Evolutionary conservation across 2,329 filamentous ascomycete species (phyloP), one percentile per base, ranked within the genome.

Genomic region (Ilyonectria mors-panacis): DNA sequence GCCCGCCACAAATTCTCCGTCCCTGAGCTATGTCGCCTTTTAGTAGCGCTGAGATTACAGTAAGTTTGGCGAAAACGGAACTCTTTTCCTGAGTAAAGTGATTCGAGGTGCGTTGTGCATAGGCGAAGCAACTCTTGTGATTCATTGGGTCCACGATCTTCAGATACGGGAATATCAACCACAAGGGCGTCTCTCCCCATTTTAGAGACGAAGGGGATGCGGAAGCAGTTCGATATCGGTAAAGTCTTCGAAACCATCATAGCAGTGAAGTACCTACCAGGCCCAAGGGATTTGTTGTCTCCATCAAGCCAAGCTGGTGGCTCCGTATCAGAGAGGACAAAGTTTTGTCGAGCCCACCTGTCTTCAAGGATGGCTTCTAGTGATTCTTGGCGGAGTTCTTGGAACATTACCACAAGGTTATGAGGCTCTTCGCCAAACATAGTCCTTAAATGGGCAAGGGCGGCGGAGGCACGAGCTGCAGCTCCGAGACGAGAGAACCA

Each of bases 31-130:
- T 28, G 15, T 56, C 10, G 3, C 13, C 6, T 26, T 62, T 65
- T 5, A 68, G 19, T 3, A 68, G 13, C n/a, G 54, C 53, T 0
- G 66, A 60, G 15, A 68, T 59, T n/a, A 55, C 35, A 8, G 30
- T 47, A 3, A 68, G 35, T 30, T 30, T 68, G 53, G 13, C 59
- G 39, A 13, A 39, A 42, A 3, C 59, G 66, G 28, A 55, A 47
- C 2, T 4, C 10, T 33, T 63, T 57, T 4, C 66, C 59, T 39
- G 28, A 5, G 13, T 8, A 51, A 17, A 68, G 63, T 2, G 66
- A 68, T 26, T 68, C 63, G 2, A 66, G 59, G 30, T 68, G 59
- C 17, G 63, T 57, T 0, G 63, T 68, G 23, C 63, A 68, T 3
- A 68, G 17, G 19, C 63, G 54, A 23, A 63, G 1, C 12, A 15